Conservation (phyloP, 257 asterid species). For the Osmanthus fragrans region DNA sequence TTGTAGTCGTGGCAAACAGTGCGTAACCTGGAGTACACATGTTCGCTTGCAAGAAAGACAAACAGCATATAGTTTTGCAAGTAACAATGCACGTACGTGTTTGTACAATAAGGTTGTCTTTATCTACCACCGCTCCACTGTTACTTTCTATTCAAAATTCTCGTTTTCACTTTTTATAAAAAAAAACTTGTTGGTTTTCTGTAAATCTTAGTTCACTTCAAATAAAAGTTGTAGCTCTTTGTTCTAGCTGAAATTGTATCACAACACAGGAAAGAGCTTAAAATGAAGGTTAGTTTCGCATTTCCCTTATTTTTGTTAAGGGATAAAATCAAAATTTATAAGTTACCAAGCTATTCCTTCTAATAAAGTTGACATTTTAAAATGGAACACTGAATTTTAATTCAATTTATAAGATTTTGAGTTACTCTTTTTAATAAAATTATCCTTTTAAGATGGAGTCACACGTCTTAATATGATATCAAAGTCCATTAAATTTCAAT, state of each 20-base stretch:
- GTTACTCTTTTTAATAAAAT: too few relatives aligned
- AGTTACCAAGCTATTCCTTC: too few relatives aligned
- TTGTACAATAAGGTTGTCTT: neutral
- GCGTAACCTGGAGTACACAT: conserved; percentile 28
- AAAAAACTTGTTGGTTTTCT: conserved; percentile 13
- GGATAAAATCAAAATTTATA: too few relatives aligned
- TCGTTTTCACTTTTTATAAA: neutral
- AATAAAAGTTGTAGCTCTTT: neutral
- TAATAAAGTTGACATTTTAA: too few relatives aligned
- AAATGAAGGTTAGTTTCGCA: conserved; percentile 34
- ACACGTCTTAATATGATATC: too few relatives aligned
- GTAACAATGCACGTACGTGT: conserved; percentile 25
- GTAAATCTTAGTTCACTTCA: neutral
- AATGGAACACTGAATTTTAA: too few relatives aligned
- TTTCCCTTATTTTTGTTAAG: neutral
- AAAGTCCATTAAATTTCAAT: too few relatives aligned
- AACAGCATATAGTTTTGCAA: neutral
- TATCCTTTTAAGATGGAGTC: too few relatives aligned
- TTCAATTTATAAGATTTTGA: too few relatives aligned
- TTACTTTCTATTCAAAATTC: neutral
- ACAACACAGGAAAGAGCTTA: neutral
- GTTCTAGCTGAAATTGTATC: neutral
- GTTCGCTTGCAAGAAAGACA: conserved; percentile 22
- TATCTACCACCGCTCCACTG: conserved; percentile 21
- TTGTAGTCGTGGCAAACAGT: conserved; percentile 40